Conservation (phyloP, 345 rosid species). For the Salix suchowensis region DNA sequence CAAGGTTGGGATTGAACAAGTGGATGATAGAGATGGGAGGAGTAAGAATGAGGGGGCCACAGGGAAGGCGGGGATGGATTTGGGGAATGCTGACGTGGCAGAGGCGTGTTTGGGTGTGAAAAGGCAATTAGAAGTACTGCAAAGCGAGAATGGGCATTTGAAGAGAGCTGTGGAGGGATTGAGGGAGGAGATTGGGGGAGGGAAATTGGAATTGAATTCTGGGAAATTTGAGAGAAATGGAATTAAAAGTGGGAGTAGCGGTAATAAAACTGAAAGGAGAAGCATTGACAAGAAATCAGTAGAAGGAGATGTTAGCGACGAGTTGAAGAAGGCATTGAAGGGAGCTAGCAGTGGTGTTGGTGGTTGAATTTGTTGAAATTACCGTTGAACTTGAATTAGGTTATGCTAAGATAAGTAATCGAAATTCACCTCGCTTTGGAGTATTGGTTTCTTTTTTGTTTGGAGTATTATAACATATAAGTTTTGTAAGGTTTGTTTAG, state of each 20-base stretch:
- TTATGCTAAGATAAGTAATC: not conserved
- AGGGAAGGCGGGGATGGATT: constrained; percentile 4
- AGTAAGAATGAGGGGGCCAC: constrained; percentile 12
- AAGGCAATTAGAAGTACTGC: constrained; percentile 61
- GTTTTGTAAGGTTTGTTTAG: constrained; percentile 3
- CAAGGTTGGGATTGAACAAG: constrained; percentile 85
- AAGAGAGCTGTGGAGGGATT: constrained; percentile 75
- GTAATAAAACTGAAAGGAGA: constrained; percentile 34
- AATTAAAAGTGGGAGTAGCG: constrained; percentile 15
- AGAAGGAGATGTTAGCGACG: constrained; percentile 58
- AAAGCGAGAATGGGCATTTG: constrained; percentile 54
- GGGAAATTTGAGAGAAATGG: constrained; percentile 45
- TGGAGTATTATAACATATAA: not conserved
- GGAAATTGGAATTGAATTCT: constrained; percentile 31
- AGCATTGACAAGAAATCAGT: constrained; percentile 41
- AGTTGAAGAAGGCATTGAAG: constrained; percentile 61
- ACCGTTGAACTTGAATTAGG: no score
- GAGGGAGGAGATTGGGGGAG: constrained; percentile 41
- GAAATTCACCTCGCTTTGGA: not conserved
- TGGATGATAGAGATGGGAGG: constrained; percentile 27
- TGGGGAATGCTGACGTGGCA: constrained; percentile 37
- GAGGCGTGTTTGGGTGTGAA: constrained; percentile 51
- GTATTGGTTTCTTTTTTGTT: not conserved
- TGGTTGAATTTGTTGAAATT: constrained; percentile 27
- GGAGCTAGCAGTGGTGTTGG: constrained; percentile 31